phyloP scores from a whole-genome alignment of 2,329 filamentous ascomycete genomes.

The Trichoderma semiorbis region DNA sequence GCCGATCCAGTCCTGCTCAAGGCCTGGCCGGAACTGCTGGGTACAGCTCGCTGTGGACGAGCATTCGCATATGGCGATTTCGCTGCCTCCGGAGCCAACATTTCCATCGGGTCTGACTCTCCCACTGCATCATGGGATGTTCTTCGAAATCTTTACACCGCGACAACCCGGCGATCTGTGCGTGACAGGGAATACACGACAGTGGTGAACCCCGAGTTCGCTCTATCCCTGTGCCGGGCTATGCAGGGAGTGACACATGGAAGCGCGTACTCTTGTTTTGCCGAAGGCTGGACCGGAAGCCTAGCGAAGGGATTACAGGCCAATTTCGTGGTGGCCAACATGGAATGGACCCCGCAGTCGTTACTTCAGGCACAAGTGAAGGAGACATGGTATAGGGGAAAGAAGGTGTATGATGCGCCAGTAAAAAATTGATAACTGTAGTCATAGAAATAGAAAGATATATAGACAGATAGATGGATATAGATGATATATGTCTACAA shows the following conservation, averaged over 20 bases:
- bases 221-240: not conserved
- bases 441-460: not conserved
- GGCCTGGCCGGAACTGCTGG: conserved; percentile 7
- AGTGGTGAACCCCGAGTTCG: conserved; percentile 1
- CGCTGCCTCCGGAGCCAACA: not conserved
- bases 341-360: conserved; percentile 7
- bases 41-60: not conserved
- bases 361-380: not conserved
- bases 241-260: conserved; percentile 7
- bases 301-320: not conserved
- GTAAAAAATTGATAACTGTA: not conserved
- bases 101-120: conserved; percentile 1
- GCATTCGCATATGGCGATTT: conserved; percentile 12
- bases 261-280: conserved; percentile 9
- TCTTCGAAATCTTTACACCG: conserved; percentile 5
- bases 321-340: not conserved
- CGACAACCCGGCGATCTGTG: conserved; percentile 5
- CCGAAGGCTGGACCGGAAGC: conserved; percentile 4
- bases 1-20: conserved; percentile 6
- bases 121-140: conserved; percentile 10
- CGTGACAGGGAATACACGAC: not conserved
- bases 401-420: conserved; percentile 2
- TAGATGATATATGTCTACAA: not conserved
- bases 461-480: not conserved
- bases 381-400: conserved; percentile 1